Conservation (phyloP, 192 early-diverging fungal species). For the Allomyces arbusculus region DNA sequence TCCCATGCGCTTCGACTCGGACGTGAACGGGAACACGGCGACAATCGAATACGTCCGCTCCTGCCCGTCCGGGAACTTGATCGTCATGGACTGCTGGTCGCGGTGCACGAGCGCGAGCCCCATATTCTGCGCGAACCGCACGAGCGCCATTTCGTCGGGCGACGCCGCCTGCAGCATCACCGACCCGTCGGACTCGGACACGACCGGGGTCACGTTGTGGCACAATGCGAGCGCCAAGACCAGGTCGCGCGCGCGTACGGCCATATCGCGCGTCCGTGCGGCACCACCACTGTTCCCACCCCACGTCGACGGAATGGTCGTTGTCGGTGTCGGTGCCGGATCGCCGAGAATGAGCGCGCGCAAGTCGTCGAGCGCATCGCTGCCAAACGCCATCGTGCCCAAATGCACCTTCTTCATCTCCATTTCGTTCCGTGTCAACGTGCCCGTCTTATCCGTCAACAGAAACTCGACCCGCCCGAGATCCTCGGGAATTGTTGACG, state of each 20-base stretch:
- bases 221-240: conserved; percentile 73
- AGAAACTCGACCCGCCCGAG: conserved; percentile 83
- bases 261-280: conserved; percentile 37
- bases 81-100: conserved; percentile 38
- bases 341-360: no score
- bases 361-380: conserved; percentile 80
- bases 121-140: conserved; percentile 74
- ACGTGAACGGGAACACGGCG: conserved; percentile 96
- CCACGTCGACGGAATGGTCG: no score
- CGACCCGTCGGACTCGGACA: conserved; percentile 25
- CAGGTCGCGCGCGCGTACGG: conserved; percentile 68
- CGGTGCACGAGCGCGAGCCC: conserved; percentile 64
- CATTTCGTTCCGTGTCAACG: conserved; percentile 92
- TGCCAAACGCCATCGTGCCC: conserved; percentile 82
- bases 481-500: conserved; percentile 87
- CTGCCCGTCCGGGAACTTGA: conserved; percentile 6
- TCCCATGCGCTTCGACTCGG: conserved; percentile 93
- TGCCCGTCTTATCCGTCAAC: conserved; percentile 89
- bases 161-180: conserved; percentile 84
- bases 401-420: conserved; percentile 83
- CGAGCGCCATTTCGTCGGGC: conserved; percentile 91
- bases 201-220: conserved; percentile 72
- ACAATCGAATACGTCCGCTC: conserved; percentile 42
- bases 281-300: no score
- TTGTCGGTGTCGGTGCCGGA: no score